Evolutionary conservation across 108 stramenopile genomes (phyloP).

Genomic region (Epithemia pelagica): DNA sequence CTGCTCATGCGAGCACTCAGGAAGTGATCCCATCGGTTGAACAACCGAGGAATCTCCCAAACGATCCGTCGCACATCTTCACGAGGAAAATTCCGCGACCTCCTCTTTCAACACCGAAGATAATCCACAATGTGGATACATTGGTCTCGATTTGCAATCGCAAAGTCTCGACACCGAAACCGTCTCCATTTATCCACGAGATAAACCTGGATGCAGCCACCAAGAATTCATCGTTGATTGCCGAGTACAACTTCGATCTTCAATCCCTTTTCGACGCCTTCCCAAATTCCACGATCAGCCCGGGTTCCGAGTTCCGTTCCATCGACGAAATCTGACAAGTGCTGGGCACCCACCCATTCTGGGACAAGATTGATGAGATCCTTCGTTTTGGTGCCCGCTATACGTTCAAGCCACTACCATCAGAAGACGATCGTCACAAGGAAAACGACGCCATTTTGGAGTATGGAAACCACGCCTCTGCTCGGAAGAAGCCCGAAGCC

Average conservation of each 20-base stretch:
- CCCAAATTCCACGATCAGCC: neutral
- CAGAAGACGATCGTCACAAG: neutral
- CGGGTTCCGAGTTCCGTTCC: neutral
- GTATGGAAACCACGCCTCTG: neutral
- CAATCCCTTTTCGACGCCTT: neutral
- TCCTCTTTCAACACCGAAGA: neutral
- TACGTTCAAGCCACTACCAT: neutral
- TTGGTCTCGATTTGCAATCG: neutral
- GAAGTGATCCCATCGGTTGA: too few species aligned
- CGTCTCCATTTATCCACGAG: neutral
- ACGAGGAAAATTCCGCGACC: neutral
- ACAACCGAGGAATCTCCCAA: too few species aligned
- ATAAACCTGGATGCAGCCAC: neutral
- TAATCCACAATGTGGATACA: neutral
- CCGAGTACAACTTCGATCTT: neutral
- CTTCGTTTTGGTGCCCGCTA: neutral
- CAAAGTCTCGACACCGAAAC: neutral
- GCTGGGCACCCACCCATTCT: neutral
- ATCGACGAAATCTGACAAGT: neutral
- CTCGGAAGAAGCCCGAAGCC: neutral
- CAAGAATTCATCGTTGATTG: neutral
- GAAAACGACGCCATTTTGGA: neutral
- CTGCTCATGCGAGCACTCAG: too few species aligned
- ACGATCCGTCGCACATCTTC: neutral
- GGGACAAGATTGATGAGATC: neutral